Base-by-base conservation (phyloP, 257 asterid species). In the Handroanthus guayacan region DNA sequence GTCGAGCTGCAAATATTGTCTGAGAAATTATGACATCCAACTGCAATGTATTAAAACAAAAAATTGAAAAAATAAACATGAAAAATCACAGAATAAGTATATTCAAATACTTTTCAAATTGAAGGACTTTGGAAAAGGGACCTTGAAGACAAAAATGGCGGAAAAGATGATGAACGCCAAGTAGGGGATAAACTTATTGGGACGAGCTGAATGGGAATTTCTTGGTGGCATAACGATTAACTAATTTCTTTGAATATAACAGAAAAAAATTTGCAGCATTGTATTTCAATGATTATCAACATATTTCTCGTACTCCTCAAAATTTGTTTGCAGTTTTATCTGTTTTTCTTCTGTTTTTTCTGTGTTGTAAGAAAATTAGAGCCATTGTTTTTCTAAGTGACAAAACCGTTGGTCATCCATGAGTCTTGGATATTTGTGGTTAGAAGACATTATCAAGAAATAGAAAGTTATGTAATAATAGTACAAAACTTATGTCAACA, bases 81-180 rank as follows among this genome's bases (percentile, higher is more conserved):
- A 5, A 37, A 58, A 2, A 11, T 12, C 37, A 14, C 58, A 52
- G 54, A 48, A 48, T 39, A 39, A 4, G 5, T 38, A 38, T 39
- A 6, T 39, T 39, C 0, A 6, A 39, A 39, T 39, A 25, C 31
- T 25, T 25, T 25, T 25, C 6, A 39, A 39, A 9, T 20, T 17
- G 58, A 31, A 47, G 3, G 14, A 51, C 7, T 14, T 6, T 1
- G 7, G 57, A 68, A 3, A 67, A 36, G 10, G 12, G 38, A 92
- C 98, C 98, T 90, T 93, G 93, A 93, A 93, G 76, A 93, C 89
- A 54, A 88, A 92, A 50, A 93, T 75, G 25, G 96, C 97, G 2
- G 91, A 87, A 61, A 93, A 86, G 69, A 86, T 45, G 71, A 93
- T 82, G 84, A 91, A 86, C 0, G 90, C 90, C 69, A 91, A 82